These are phyloP conservation scores for Penicillium longicatenatum DNA, from an alignment of 495 filamentous ascomycete genomes.

Conservation along the genomic window DNA sequence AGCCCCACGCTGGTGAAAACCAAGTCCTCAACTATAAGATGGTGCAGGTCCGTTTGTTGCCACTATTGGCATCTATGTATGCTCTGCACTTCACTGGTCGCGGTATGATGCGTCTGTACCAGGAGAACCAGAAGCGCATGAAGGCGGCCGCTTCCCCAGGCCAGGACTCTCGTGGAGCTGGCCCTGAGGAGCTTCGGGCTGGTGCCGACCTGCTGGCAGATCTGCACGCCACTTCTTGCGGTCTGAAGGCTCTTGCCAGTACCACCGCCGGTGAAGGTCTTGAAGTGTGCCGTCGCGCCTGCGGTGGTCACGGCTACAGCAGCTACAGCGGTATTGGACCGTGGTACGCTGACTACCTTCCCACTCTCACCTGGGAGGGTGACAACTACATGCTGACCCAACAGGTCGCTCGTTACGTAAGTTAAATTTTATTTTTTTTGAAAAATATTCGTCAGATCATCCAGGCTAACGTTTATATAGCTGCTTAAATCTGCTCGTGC, in stretches of 20 bases:
- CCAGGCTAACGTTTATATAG: conserved; percentile 21
- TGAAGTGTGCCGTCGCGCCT: conserved; percentile 69
- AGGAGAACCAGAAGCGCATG: conserved; percentile 66
- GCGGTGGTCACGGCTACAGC: conserved; percentile 74
- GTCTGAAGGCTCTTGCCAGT: conserved; percentile 69
- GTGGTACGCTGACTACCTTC: conserved; percentile 69
- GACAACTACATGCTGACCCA: conserved; percentile 82
- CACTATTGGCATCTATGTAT: conserved; percentile 71
- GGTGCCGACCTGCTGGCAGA: conserved; percentile 69
- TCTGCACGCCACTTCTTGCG: conserved; percentile 72
- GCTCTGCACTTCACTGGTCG: conserved; percentile 74
- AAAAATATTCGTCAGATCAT: background rate
- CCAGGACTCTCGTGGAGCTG: conserved; percentile 55
- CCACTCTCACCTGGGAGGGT: conserved; percentile 65
- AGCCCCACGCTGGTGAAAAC: conserved; percentile 58
- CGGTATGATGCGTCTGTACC: conserved; percentile 66
- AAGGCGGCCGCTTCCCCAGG: conserved; percentile 39
- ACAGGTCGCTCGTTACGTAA: conserved; percentile 70
- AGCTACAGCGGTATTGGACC: conserved; percentile 68
- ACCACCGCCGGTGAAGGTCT: conserved; percentile 69
- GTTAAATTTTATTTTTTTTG: conserved; percentile 13
- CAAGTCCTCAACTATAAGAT: conserved; percentile 76
- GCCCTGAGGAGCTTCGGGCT: conserved; percentile 64
- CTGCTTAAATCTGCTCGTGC: conserved; percentile 65
- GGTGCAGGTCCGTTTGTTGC: conserved; percentile 71